Conservation (phyloP, 2,329 filamentous ascomycete species). For the Immersiporthe knoxdaviesiana region DNA sequence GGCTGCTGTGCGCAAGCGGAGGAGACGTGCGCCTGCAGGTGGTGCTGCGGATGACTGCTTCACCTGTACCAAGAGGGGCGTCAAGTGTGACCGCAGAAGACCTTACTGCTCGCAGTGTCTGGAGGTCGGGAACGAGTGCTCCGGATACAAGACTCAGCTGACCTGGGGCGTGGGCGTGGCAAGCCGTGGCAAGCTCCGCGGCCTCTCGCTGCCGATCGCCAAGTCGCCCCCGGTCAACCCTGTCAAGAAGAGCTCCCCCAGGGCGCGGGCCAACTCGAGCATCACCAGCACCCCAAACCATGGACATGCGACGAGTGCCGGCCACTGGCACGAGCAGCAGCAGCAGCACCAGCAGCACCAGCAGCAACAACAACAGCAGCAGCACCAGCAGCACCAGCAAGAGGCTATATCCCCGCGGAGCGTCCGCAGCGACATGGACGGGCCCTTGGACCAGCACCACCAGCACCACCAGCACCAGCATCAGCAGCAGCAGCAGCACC, state of each 20-base stretch:
- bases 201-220: conserved; percentile 75
- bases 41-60: conserved; percentile 96
- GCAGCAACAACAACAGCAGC: conserved; percentile 35
- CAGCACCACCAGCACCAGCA: conserved; percentile 31
- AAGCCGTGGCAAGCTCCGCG: conserved; percentile 90
- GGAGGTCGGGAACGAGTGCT: conserved; percentile 88
- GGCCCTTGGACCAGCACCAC: conserved; percentile 35
- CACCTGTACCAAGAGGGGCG: conserved; percentile 80
- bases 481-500: conserved; percentile 31
- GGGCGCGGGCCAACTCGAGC: conserved; percentile 50
- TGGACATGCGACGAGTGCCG: conserved; percentile 37
- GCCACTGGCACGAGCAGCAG: conserved; percentile 44
- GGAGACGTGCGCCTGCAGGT: conserved; percentile 84
- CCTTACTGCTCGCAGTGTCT: conserved; percentile 96
- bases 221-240: conserved; percentile 59
- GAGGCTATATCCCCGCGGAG: conserved; percentile 42
- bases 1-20: conserved; percentile 67
- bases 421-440: conserved; percentile 42
- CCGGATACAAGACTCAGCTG: conserved; percentile 93
- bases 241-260: conserved; percentile 52
- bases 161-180: conserved; percentile 97
- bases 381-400: conserved; percentile 37
- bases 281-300: conserved; percentile 20
- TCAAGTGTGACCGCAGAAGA: conserved; percentile 86
- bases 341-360: conserved; percentile 41